Evolutionary conservation across 805 yeast genomes (phyloP), one percentile per base, ranked within the genome.

Genomic region (Ogataea haglerorum): DNA sequence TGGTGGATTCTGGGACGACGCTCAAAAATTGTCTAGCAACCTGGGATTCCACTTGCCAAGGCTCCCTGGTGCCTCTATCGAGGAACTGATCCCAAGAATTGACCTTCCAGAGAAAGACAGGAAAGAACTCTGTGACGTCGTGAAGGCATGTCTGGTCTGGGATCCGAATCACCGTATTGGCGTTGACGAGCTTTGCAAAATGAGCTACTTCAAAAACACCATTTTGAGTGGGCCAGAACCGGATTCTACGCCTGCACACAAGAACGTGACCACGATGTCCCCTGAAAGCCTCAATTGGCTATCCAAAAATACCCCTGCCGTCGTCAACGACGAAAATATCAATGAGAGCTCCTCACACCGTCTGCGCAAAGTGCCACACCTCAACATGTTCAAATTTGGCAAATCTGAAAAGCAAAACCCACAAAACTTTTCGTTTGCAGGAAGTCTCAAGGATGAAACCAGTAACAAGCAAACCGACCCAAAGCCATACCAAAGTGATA

Each of bases 1-100:
- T 27, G 95, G 95, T 13, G 95, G 95, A 0, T 70, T 64, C 42
- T 86, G 95, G 95, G 71, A 70, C 30, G 80, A 79, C 24, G 88
- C 87, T 1, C 63, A 60, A 30, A 42, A 43, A 7, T 65, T 85
- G 39, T 77, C 85, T 0, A 55, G 68, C 2, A 65, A 69, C 9
- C 56, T 82, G 26, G 85, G 85, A 2, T 67, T 84, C 37, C 57
- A 60, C 29, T 65, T 83, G 16, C 90, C 91, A 0, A 61, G 61
- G 34, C 64, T 67, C n/a, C 65, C 63, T 25, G 88, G 90, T 1
- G 49, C 67, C 3, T 64, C 65, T 8, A 63, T 81, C 9, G 64
- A 69, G 12, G 60, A 67, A 5, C 47, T 82, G 8, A 56, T 81
- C 5, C 67, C 73, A 7, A 63, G 73, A 43, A 62, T 73, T 0